These are phyloP conservation scores for Podaxis pistillaris DNA, from an alignment of 768 basidiomycete genomes.

Conservation along the genomic window DNA sequence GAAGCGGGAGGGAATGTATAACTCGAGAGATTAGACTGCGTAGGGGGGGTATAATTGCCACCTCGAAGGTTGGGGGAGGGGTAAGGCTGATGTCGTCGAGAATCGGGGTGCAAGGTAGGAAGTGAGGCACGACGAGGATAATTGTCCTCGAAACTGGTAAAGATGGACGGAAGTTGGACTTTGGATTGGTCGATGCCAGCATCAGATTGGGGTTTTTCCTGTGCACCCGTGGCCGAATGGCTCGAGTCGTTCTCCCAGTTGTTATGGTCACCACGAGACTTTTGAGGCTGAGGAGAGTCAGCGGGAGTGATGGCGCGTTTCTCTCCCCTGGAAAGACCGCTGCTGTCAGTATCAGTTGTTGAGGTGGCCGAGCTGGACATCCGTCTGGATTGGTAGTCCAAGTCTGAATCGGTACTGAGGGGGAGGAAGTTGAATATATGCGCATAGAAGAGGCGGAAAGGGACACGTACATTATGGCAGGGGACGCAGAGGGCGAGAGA, in stretches of 20 bases:
- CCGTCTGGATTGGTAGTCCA: constrained; percentile 62
- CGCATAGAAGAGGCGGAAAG: constrained; percentile 11
- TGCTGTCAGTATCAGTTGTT: constrained; percentile 65
- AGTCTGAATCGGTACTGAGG: constrained; percentile 41
- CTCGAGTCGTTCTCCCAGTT: constrained; percentile 34
- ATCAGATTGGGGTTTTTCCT: constrained; percentile 41
- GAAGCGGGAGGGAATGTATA: constrained; percentile 59
- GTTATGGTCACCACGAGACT: constrained; percentile 35
- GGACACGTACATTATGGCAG: constrained; percentile 42
- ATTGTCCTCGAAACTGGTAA: constrained; percentile 64
- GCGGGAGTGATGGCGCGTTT: constrained; percentile 58
- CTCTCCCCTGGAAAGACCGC: constrained; percentile 55
- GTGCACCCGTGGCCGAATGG: constrained; percentile 25
- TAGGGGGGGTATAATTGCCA: constrained; percentile 40
- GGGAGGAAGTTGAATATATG: constrained; percentile 14
- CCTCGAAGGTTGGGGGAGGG: constrained; percentile 48
- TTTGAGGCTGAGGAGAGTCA: constrained; percentile 55
- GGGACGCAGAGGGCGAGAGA: constrained; percentile 45
- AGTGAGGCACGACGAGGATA: constrained; percentile 62
- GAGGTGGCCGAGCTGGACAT: constrained; percentile 80
- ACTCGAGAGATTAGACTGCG: constrained; percentile 40
- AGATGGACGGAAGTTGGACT: constrained; percentile 75
- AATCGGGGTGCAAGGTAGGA: constrained; percentile 56
- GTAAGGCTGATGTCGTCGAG: constrained; percentile 57
- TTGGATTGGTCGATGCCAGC: constrained; percentile 43